Evolutionary conservation across 2,329 filamentous ascomycete species (phyloP), one percentile per base, ranked within the genome.

Genomic region (Paraphoma chrysanthemicola): DNA sequence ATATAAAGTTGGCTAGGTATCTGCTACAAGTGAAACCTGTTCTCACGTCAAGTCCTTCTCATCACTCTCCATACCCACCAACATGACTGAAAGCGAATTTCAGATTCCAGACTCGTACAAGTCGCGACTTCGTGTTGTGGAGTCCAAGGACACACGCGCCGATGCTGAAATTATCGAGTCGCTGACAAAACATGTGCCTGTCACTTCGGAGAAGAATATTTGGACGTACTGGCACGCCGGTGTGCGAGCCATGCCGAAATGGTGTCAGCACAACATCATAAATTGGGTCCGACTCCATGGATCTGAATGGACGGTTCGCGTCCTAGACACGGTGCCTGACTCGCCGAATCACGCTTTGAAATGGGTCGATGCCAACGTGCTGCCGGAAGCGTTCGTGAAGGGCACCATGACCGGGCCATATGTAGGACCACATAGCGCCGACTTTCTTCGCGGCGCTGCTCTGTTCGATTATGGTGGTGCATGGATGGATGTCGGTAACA

Each of bases 361-460:
- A 38, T 82, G 72, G 54, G 58, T 80, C 4, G 58, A 75, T 6
- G 49, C 67, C 1, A 69, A 73, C 1, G 62, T 76, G 38, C 72
- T 71, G 2, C 72, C 70, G 0, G 74, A 78, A 12, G 65, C 77
- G 0, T 80, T 82, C 53, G 75, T 80, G 28, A 72, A 79, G 10
- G 66, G 74, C 31, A 78, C 72, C 0, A 83, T 83, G 79, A 72
- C 76, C 11, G 81, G 82, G 0, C 76, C 77, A 0, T 76, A 77
- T 50, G 69, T 74, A 1, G 81, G 78, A 1, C 75, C 74, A 1
- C 82, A 85, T 57, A 77, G 74, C 0, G 79, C 80, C 2, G 83
- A 85, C 50, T 71, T 84, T 0, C 68, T 84, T 5, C 78, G 83
- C 0, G 71, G 81, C 5, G 75, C 78, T n/a, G 67, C 74, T 6